A percentile compares a stretch with the other conserved stretches of the same genome.
phyloP scores from a whole-genome alignment of 2,329 filamentous ascomycete species.

The Fusarium goolgardi region DNA sequence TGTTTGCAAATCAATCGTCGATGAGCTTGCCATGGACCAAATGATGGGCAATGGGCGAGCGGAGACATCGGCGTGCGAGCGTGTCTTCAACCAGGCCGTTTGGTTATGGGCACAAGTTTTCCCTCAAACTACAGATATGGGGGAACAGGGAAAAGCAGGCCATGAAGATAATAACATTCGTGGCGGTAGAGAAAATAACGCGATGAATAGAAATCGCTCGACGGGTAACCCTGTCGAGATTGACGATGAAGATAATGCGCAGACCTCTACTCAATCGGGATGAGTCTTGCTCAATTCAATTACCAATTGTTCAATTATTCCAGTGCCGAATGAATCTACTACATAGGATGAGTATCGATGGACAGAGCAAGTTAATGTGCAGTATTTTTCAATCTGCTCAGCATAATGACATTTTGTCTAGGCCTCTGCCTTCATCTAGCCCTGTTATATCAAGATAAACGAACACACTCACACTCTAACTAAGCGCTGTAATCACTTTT shows the following conservation, averaged over 20 bases:
- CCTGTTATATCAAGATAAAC: not conserved
- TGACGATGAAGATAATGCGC: constrained; percentile 1
- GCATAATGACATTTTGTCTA: not conserved
- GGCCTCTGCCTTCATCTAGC: not conserved
- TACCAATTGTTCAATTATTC: not conserved
- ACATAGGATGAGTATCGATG: not conserved
- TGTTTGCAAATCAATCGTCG: constrained; percentile 7
- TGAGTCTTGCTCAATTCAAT: constrained; percentile 2
- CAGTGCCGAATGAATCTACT: not conserved
- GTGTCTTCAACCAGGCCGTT: constrained; percentile 6
- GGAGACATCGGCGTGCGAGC: constrained; percentile 5
- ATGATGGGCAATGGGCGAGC: not conserved
- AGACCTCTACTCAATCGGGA: not conserved
- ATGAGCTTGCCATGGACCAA: constrained; percentile 5
- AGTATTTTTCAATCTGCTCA: not conserved
- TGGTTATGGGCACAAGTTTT: constrained; percentile 8
- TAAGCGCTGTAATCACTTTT: not conserved
- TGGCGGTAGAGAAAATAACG: constrained; percentile 1
- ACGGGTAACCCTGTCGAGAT: constrained; percentile 1
- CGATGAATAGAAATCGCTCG: constrained; percentile 6
- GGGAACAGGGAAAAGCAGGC: not conserved
- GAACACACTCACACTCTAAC: not conserved
- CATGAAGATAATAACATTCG: constrained; percentile 4
- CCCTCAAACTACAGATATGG: constrained; percentile 1
- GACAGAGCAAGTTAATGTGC: not conserved